Evolutionary conservation across 106 monocot species (phyloP).

Genomic region (Dioscorea zingiberensis): DNA sequence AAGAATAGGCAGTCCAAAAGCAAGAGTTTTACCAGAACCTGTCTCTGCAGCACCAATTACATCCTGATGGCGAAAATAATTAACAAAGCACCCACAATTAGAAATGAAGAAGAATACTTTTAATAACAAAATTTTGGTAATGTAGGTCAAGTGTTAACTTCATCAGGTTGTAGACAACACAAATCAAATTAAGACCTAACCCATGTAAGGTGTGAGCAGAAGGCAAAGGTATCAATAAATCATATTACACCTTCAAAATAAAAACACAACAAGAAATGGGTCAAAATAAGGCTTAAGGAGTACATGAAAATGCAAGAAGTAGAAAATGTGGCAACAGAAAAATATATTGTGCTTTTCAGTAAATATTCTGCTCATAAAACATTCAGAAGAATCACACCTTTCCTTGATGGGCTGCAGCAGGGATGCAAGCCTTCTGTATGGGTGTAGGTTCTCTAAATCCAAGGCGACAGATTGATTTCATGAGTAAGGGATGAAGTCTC

Average conservation of each 20-base stretch:
- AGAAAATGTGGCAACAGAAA: too few species aligned
- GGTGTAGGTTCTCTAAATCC: constrained; percentile 96
- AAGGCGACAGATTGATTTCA: constrained; percentile 71
- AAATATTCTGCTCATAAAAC: too few species aligned
- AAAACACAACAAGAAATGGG: too few species aligned
- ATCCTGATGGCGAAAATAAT: constrained; percentile 41
- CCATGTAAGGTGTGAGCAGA: too few species aligned
- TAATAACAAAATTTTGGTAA: too few species aligned
- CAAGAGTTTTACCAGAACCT: constrained; percentile 97
- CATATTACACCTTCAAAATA: too few species aligned
- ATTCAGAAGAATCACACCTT: constrained; percentile 43
- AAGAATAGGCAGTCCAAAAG: constrained; percentile 92
- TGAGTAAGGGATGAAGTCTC: constrained; percentile 83
- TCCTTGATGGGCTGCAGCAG: constrained; percentile 85
- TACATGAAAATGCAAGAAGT: too few species aligned
- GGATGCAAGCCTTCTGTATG: constrained; percentile 92
- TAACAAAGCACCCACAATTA: not conserved
- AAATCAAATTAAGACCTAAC: not conserved
- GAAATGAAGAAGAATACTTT: not conserved
- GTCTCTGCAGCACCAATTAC: constrained; percentile 99
- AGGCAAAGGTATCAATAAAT: too few species aligned
- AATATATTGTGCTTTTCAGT: too few species aligned
- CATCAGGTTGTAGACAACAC: not conserved
- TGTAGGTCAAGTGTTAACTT: too few species aligned
- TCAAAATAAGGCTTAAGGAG: too few species aligned